Evolutionary conservation across 148 eudicot genomes (phyloP), one percentile per base, ranked within the genome.

Genomic region (Hydrangea macrophylla): DNA sequence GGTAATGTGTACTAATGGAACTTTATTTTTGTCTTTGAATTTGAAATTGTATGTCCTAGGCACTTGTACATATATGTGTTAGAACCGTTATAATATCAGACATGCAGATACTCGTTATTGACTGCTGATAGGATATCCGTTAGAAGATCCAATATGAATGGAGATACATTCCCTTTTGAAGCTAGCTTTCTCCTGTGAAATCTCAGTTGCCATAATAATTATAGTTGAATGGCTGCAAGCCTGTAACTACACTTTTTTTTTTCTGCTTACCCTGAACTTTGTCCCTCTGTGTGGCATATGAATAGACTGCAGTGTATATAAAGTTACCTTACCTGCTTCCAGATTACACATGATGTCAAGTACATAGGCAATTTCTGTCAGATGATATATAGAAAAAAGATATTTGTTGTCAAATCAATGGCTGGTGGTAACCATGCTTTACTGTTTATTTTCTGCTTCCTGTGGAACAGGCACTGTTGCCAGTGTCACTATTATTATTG

Each of bases 1-100:
- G 98, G 98, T 93, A 86, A 86, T 73, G 70, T 58, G 68, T 30
- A 48, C 68, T 37, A 57, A 42, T 70, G 56, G 54, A 62, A 44
- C 53, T 60, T 45, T 58, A n/a, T 33, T 56, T 51, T 64, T 45
- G 76, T 55, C 8, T 57, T 69, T 58, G 48, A 61, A 62, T 31
- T 59, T 75, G 65, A 31, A 63, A 20, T 69, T 57, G 70, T 66
- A 31, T 59, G 32, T 62, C 35, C 44, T 58, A 54, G 23, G 18
- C 17, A 5, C 11, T 54, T 15, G 39, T 55, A 27, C n/a, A n/a
- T 31, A 2, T 7, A 6, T 31, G 40, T 18, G 2, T 7, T 32
- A 33, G 25, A 13, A 36, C 9, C 10, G 5, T 24, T 24, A 11
- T 61, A 11, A n/a, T 2, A 6, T 11, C 9, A 6, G 23, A 11